Evolutionary conservation across 176 grass and related monocot genomes (phyloP), one percentile per base, ranked within the genome.

Genomic region (Bromus sterilis): DNA sequence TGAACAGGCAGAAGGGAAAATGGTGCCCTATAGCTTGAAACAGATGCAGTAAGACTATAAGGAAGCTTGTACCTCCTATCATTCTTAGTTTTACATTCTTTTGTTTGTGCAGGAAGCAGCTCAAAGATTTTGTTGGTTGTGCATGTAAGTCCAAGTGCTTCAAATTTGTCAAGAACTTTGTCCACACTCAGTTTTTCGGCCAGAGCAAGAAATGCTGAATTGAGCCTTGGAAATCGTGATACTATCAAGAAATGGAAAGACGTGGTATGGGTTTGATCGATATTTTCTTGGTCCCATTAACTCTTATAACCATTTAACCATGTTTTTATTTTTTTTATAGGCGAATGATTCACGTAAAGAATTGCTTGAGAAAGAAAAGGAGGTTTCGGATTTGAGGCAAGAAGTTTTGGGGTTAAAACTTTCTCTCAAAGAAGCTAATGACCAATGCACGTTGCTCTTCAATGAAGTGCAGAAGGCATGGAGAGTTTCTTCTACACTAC

Each of bases 171-270:
- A 37, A 83, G 91, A 91, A 95, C 92, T 48, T 89, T 98, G 78
- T 87, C 92, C 39, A 86, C 92, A 25, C 90, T 98, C 74, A 98
- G 82, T 81, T 98, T 98, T 83, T 93, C 88, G 68, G 74, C 92
- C 76, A 94, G 95, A 87, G 95, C 95, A 83, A 94, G 88, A 88
- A 98, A 95, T 86, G 89, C 92, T 79, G 92, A 98, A 79, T 61
- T 98, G 69, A 98, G 95, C 87, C 95, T 98, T 86, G 95, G 95
- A 66, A 98, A 95, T 81, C 92, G 95, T 56, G 95, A 98, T 77
- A 98, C 95, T 72, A 98, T 98, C 71, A 98, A 98, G 84, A 98
- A 93, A 91, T 98, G 92, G 92, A 98, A 81, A 95, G 95, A 98
- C 33, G 95, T 98, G 88, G 95, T 98, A 89, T 91, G 90, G 18